phyloP scores from a whole-genome alignment of 805 yeast genomes.

The Wickerhamiella australiensis region DNA sequence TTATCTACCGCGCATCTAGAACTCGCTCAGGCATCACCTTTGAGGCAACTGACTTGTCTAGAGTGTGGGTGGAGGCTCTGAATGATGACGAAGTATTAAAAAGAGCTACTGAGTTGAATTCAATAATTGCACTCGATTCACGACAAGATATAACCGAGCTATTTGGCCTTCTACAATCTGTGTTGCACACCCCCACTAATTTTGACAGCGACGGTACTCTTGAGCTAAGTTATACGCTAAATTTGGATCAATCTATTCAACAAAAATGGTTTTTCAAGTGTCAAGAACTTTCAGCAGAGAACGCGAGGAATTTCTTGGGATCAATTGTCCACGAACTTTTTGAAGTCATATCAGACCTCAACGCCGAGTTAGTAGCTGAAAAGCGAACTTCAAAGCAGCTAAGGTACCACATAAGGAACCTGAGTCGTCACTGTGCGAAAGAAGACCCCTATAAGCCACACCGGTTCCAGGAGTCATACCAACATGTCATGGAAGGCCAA shows the following conservation, averaged over 20 bases:
- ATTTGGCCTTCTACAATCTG: neutral
- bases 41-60: neutral
- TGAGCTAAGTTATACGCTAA: neutral
- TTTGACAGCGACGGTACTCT: neutral
- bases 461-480: conserved; percentile 5
- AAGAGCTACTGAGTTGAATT: neutral
- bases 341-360: neutral
- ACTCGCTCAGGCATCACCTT: neutral
- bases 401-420: neutral
- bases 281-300: neutral
- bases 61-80: conserved; percentile 4
- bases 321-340: neutral
- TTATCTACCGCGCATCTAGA: neutral
- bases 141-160: neutral
- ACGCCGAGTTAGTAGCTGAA: neutral
- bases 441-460: conserved; percentile 4
- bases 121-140: neutral
- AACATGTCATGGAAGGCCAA: neutral
- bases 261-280: neutral
- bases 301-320: neutral
- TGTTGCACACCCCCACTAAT: neutral
- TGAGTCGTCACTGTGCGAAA: neutral
- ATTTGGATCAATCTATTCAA: neutral
- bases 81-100: neutral
- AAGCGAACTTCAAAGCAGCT: neutral